Evolutionary conservation across 148 eudicot species (phyloP), one percentile per base, ranked within the genome.

Genomic region (Silene uniflora): DNA sequence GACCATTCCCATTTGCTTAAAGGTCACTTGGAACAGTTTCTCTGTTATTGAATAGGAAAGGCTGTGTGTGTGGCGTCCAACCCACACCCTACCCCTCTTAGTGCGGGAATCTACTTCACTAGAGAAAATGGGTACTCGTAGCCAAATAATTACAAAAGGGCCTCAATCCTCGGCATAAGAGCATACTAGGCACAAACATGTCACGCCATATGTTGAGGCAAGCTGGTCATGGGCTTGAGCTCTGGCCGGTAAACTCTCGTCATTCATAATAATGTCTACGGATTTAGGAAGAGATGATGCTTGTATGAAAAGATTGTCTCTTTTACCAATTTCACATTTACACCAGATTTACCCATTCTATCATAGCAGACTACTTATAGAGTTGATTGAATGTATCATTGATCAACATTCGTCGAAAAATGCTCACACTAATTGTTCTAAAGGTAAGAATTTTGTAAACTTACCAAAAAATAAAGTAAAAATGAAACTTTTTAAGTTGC

Each of bases 251-350:
- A 81, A 62, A 75, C 21, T 87, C 55, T 95, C 94, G 73, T 76
- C 84, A 52, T 69, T 83, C 29, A 89, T 74, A 70, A 77, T 68
- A 77, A 84, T 76, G 19, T 90, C 93, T 78, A 86, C 90, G 76
- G 97, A 84, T n/a, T 84, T 84, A 71, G 89, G 74, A 16, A 93
- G 94, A 76, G 99, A 91, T 88, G 99, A 84, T 46, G 89, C 79
- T 78, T 89, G 97, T 77, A 89, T 76, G 82, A n/a, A n/a, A n/a
- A n/a, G n/a, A n/a, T n/a, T n/a, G n/a, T n/a, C n/a, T n/a, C n/a
- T n/a, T n/a, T n/a, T n/a, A n/a, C n/a, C n/a, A n/a, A n/a, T n/a
- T n/a, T n/a, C n/a, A n/a, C n/a, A n/a, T n/a, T n/a, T n/a, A n/a
- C n/a, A n/a, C n/a, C n/a, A n/a, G n/a, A n/a, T n/a, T n/a, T n/a